Evolutionary conservation across 306 rosid genomes (phyloP).

Genomic region (Herpetospermum pedunculosum): DNA sequence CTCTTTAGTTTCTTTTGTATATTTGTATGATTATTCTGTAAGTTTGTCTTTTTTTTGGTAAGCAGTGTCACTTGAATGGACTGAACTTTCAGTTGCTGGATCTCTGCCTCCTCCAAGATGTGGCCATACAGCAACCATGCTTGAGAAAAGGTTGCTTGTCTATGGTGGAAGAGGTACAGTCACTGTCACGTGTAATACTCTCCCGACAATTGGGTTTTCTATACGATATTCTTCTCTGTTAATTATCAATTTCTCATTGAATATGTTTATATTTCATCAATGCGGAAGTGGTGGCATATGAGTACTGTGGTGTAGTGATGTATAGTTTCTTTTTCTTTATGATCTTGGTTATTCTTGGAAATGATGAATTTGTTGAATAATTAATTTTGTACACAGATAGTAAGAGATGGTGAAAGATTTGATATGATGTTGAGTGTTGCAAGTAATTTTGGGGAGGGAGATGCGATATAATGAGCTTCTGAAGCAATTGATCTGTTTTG

Average conservation of each 20-base stretch:
- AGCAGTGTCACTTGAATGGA: conserved; percentile 89
- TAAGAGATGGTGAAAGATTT: not conserved
- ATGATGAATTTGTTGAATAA: not conserved
- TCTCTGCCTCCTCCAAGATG: conserved; percentile 89
- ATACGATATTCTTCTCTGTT: not conserved
- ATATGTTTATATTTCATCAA: not conserved
- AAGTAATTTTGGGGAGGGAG: not conserved
- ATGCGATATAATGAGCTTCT: not conserved
- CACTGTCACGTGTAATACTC: conserved; percentile 14
- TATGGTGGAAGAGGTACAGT: conserved; percentile 95
- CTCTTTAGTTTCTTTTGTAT: not conserved
- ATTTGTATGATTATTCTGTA: conserved; percentile 14
- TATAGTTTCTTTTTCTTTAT: not conserved
- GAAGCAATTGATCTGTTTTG: not conserved
- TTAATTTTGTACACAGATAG: not conserved
- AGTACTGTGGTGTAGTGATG: not conserved
- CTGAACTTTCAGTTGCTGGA: conserved; percentile 68
- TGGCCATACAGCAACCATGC: conserved; percentile 87
- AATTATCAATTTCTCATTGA: not conserved
- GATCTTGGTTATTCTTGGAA: not conserved
- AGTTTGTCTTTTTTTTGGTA: conserved; percentile 14
- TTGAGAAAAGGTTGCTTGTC: conserved; percentile 81
- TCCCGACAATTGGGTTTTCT: conserved; percentile 7
- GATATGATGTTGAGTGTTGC: not conserved
- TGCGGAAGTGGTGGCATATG: not conserved